Conservation (phyloP, 768 basidiomycete species). For the Dendrothele bispora region DNA sequence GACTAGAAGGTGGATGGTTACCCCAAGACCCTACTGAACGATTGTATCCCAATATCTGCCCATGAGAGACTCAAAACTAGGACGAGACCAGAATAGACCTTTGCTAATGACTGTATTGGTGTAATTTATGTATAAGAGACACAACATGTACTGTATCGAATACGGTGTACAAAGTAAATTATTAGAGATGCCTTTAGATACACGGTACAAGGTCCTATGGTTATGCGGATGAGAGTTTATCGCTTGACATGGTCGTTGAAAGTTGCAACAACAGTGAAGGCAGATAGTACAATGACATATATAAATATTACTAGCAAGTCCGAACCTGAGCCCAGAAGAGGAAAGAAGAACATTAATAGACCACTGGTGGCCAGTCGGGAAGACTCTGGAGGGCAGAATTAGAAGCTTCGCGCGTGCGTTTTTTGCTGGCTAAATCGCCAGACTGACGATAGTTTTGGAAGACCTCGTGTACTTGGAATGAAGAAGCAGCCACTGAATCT, state of each 20-base stretch:
- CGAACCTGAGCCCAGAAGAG: background rate
- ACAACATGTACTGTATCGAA: too few relatives aligned
- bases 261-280: too few relatives aligned
- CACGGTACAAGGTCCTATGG: too few relatives aligned
- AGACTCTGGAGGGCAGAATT: constrained; percentile 71
- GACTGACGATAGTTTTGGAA: constrained; percentile 74
- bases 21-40: constrained; percentile 68
- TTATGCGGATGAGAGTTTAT: too few relatives aligned
- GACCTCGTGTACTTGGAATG: constrained; percentile 78
- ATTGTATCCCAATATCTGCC: constrained; percentile 64
- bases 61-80: constrained; percentile 27
- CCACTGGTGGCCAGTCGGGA: constrained; percentile 71
- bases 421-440: constrained; percentile 67
- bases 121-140: too few relatives aligned
- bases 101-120: too few relatives aligned
- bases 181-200: too few relatives aligned
- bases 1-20: constrained; percentile 77
- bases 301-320: too few relatives aligned
- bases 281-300: too few relatives aligned
- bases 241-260: too few relatives aligned
- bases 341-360: constrained; percentile 23
- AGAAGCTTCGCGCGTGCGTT: constrained; percentile 73
- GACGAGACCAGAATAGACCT: background rate
- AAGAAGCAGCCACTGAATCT: constrained; percentile 69
- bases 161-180: too few relatives aligned